Evolutionary conservation across 306 rosid genomes (phyloP), one percentile per base, ranked within the genome.

Genomic region (Argentina anserina): DNA sequence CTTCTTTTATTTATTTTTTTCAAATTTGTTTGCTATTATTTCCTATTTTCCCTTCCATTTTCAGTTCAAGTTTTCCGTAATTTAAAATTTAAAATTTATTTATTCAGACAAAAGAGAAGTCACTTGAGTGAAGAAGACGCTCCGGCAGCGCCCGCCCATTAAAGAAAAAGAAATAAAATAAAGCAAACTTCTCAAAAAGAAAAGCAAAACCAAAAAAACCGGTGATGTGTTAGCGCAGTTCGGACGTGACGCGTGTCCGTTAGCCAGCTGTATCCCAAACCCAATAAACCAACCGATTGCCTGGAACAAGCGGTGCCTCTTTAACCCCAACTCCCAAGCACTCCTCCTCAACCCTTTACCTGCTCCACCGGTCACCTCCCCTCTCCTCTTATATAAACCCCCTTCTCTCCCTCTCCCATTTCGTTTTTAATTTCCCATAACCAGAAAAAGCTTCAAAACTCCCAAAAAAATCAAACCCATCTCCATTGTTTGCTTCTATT

Each of bases 251-350:
- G 97, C 97, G 99, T 95, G 97, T 87, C 80, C 34, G 0, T 34
- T 78, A 2, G 25, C 91, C 93, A 95, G 97, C 97, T 95, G 99
- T 91, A 90, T 90, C 82, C 88, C 96, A 91, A 86, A 86, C 47
- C 77, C 83, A 14, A 78, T 1, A 79, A 3, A 0, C 25, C 18
- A 82, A 93, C 97, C 92, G 96, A 87, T 83, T 80, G 62, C 83
- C 83, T 61, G 78, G 71, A 72, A 81, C 71, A 88, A 84, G 82
- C 91, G 96, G 97, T 91, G 80, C 12, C 18, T 11, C 78, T 71
- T 6, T 8, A 68, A 61, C 78, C 67, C 78, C 83, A 67, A 71
- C 78, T 67, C 4, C 34, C 65, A 4, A 20, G 29, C 70, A 46
- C 28, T 82, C 72, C 84, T 75, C 56, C 3, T 74, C 83, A 39